Evolutionary conservation across 1,284 basidiomycete species (phyloP), one percentile per base, ranked within the genome.

Genomic region (Trichosporon coremiiforme): DNA sequence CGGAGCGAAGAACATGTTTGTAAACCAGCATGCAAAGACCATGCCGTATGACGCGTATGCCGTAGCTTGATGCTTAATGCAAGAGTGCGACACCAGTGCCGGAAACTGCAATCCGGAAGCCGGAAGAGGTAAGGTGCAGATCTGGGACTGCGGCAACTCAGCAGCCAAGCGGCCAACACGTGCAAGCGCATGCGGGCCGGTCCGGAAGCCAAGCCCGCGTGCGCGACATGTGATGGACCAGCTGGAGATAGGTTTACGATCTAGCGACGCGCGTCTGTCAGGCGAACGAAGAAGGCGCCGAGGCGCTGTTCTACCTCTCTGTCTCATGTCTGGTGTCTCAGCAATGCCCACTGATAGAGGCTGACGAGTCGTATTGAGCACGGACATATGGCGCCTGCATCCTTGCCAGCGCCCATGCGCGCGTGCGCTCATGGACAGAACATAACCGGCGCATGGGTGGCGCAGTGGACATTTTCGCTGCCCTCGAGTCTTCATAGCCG

Each of bases 1-100:
- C 25, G 25, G 25, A 25, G 25, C 25, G 25, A 25, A 25, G 25
- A 25, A 25, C 25, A 25, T 53, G 65, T 66, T 66, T 66, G 50
- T 53, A 53, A 25, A 8, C 50, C n/a, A 8, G n/a, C 50, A 53
- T 53, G 22, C 50, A 53, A 12, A 12, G 25, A 8, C 20, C 13
- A 50, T 50, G 50, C 20, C n/a, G 50, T 25, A 25, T 10, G 25
- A 25, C 25, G 25, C 25, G 25, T 25, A 25, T 25, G 36, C 15
- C 50, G 20, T 53, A 53, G 50, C n/a, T 10, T 47, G 20, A 20
- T 8, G 45, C 45, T 47, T 47, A 47, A 20, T 20, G 45, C 36
- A 35, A 35, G 33, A 35, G 33, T 35, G 33, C 33, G 33, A 35
- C 33, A 25, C 25, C 25, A 25, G 25, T 25, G 25, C 25, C 25